Conservation (phyloP, 371 early-diverging fungal genomes). For the Mortierella polycephala region DNA sequence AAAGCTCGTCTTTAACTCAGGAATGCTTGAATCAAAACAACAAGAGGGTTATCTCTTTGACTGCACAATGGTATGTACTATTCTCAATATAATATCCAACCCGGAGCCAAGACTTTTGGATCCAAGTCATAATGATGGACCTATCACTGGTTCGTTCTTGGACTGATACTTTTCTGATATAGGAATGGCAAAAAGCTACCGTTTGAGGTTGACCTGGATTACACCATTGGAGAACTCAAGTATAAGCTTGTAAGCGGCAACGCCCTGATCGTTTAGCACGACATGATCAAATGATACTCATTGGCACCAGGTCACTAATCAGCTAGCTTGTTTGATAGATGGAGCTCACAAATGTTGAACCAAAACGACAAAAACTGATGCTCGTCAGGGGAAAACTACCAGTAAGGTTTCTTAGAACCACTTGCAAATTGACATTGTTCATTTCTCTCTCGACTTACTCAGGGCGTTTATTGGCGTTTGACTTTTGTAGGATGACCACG, state of each 20-base stretch:
- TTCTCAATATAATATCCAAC: background rate
- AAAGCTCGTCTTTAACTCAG: background rate
- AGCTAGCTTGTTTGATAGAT: slow-evolving; percentile 15
- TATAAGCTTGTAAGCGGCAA: slow-evolving; percentile 39
- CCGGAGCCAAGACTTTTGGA: too few species aligned
- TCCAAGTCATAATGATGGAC: too few species aligned
- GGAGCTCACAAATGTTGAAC: slow-evolving; percentile 67
- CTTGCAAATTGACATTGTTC: background rate
- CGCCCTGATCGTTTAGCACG: background rate
- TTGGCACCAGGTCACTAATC: background rate
- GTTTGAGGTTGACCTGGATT: slow-evolving; percentile 46
- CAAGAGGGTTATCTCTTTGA: slow-evolving; percentile 42
- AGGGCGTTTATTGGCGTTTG: background rate
- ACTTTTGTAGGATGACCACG: slow-evolving; percentile 53
- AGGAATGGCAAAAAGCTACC: slow-evolving; percentile 53
- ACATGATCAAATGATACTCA: background rate
- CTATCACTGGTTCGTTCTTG: background rate
- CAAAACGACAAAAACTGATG: slow-evolving; percentile 67
- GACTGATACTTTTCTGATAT: background rate
- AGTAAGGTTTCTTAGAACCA: slow-evolving; percentile 19
- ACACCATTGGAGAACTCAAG: slow-evolving; percentile 50
- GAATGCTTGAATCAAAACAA: slow-evolving; percentile 32
- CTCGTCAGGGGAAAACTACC: slow-evolving; percentile 68
- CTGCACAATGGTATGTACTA: slow-evolving; percentile 41
- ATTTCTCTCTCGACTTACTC: background rate